Conservation (phyloP, 2,329 filamentous ascomycete species). For the Pestalotiopsis sp. region DNA sequence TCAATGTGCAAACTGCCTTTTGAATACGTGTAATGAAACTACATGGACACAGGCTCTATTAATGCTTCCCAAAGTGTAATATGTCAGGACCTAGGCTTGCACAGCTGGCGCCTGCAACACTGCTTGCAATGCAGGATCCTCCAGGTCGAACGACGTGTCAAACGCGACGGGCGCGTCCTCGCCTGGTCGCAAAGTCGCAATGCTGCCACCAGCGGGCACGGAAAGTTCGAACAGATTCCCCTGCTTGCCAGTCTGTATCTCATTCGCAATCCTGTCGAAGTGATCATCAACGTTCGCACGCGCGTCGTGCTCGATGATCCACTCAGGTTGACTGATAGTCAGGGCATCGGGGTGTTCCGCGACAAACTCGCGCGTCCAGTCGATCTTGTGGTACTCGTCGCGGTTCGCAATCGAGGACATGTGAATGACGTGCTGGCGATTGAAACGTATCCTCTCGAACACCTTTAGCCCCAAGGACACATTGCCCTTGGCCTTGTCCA, state of each 20-base stretch:
- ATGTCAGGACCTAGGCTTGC: neutral
- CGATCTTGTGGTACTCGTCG: constrained; percentile 42
- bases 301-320: constrained; percentile 40
- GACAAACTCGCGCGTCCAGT: constrained; percentile 28
- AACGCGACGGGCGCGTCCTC: neutral
- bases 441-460: constrained; percentile 34
- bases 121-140: neutral
- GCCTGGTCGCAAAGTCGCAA: neutral
- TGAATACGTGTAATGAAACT: neutral
- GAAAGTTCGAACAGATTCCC: constrained; percentile 2
- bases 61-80: neutral
- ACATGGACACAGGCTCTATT: neutral
- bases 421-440: constrained; percentile 15
- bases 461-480: constrained; percentile 29
- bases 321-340: constrained; percentile 35
- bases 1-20: neutral
- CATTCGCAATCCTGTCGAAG: constrained; percentile 17
- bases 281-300: constrained; percentile 38
- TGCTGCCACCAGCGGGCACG: constrained; percentile 3
- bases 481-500: constrained; percentile 25
- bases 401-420: constrained; percentile 25
- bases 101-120: neutral
- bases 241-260: neutral
- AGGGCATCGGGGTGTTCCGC: constrained; percentile 32
- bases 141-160: neutral